These are phyloP conservation scores for Blastocladiella britannica DNA, from an alignment of 192 early-diverging fungal species.

Conservation along the genomic window DNA sequence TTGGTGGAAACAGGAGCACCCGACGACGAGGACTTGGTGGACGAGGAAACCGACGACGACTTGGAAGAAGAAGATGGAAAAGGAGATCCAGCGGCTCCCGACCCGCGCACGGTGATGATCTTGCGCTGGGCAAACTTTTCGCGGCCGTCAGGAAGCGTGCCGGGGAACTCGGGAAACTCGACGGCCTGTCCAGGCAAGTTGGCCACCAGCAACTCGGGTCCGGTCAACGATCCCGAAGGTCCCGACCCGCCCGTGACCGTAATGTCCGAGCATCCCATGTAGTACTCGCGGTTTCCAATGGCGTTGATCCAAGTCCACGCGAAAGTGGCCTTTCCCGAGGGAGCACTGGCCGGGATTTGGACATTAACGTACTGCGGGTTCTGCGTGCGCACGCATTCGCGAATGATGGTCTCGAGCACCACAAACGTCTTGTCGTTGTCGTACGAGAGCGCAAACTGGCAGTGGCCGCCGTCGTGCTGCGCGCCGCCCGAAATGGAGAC, in stretches of 20 bases:
- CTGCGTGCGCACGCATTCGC: constrained; percentile 9
- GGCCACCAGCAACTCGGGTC: not conserved
- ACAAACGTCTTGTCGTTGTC: constrained; percentile 27
- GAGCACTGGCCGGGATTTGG: constrained; percentile 16
- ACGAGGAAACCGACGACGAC: too few relatives aligned
- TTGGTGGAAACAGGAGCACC: too few relatives aligned
- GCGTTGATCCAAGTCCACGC: constrained; percentile 56
- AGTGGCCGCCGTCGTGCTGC: constrained; percentile 30
- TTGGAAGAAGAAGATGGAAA: too few relatives aligned
- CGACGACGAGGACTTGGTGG: too few relatives aligned
- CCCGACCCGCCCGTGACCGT: constrained; percentile 19
- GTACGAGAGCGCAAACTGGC: constrained; percentile 33
- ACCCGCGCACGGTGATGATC: not conserved
- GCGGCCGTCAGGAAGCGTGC: not conserved
- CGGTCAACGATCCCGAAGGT: not conserved
- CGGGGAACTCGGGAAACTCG: not conserved
- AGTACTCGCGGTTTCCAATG: constrained; percentile 46
- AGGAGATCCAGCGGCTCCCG: too few relatives aligned
- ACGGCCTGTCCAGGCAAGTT: not conserved
- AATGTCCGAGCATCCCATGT: constrained; percentile 52
- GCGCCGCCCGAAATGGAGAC: not conserved
- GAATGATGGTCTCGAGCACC: constrained; percentile 2
- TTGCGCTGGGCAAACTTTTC: not conserved
- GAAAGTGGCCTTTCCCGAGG: constrained; percentile 19
- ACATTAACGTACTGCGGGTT: constrained; percentile 16